A percentile compares a stretch with the other conserved stretches of the same genome.
phyloP scores from a whole-genome alignment of 345 rosid genomes.

The Bruguiera parviflora region DNA sequence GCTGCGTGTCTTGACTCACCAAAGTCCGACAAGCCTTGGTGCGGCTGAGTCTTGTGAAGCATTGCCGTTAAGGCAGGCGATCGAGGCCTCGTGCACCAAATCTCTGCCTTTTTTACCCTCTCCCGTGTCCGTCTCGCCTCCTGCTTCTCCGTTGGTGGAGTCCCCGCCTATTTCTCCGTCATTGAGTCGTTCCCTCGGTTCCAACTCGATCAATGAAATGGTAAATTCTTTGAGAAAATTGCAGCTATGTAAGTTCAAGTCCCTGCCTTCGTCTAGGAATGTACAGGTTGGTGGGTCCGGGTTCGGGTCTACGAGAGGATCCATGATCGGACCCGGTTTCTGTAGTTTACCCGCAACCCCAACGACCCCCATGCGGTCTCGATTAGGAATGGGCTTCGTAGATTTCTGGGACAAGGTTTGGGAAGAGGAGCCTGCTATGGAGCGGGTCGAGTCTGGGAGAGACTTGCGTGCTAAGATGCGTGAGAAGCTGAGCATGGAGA shows the following conservation, averaged over 20 bases:
- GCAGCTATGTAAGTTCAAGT: constrained; percentile 61
- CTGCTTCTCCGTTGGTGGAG: constrained; percentile 43
- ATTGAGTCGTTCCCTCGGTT: constrained; percentile 55
- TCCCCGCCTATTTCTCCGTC: constrained; percentile 47
- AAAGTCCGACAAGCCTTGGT: constrained; percentile 46
- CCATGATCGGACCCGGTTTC: constrained; percentile 54
- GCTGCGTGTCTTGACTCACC: constrained; percentile 53
- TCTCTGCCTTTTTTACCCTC: constrained; percentile 48
- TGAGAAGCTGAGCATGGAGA: constrained; percentile 67
- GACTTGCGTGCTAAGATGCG: constrained; percentile 59
- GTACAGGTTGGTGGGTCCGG: constrained; percentile 35
- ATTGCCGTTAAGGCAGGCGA: constrained; percentile 31
- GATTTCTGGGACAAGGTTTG: constrained; percentile 48
- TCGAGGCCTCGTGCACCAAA: constrained; percentile 23
- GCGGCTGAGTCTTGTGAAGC: constrained; percentile 43
- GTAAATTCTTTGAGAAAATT: constrained; percentile 55
- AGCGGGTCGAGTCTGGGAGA: constrained; percentile 81
- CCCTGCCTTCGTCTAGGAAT: constrained; percentile 46
- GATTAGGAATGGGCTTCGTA: constrained; percentile 28
- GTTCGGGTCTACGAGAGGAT: constrained; percentile 55
- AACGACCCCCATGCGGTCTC: constrained; percentile 34
- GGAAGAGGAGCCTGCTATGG: constrained; percentile 71
- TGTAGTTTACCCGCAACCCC: constrained; percentile 58
- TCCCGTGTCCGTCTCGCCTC: constrained; percentile 59
- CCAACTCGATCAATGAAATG: constrained; percentile 48